Percentiles rank a stretch among this genome's conserved stretches.
Evolutionary conservation across 2,329 filamentous ascomycete genomes (phyloP).

Genomic region (Scytalidium sp.): DNA sequence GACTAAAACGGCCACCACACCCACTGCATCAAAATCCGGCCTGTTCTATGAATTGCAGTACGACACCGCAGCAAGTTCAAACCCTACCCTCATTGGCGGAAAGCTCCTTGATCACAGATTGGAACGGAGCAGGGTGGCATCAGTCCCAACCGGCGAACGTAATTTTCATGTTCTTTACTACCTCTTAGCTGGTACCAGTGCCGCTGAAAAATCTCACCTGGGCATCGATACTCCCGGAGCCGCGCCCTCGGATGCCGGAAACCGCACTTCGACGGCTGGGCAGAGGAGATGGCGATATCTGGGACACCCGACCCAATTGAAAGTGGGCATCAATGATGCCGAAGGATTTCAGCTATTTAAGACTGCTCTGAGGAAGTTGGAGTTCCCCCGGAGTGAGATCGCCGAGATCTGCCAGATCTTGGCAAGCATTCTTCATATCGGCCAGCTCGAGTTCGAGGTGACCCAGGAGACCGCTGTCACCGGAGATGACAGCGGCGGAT

Average conservation of each 20-base stretch:
- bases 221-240: slow-evolving; percentile 47
- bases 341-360: slow-evolving; percentile 98
- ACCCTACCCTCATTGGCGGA: slow-evolving; percentile 85
- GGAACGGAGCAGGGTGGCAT: slow-evolving; percentile 85
- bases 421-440: slow-evolving; percentile 93
- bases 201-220: slow-evolving; percentile 85
- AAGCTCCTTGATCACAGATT: slow-evolving; percentile 92
- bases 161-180: slow-evolving; percentile 98
- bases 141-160: slow-evolving; percentile 91
- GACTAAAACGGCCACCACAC: slow-evolving; percentile 93
- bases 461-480: slow-evolving; percentile 74
- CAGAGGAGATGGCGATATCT: slow-evolving; percentile 93
- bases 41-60: slow-evolving; percentile 97
- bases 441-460: slow-evolving; percentile 90
- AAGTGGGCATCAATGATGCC: slow-evolving; percentile 92
- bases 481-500: slow-evolving; percentile 91
- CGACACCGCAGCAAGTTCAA: slow-evolving; percentile 80
- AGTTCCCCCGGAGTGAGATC: slow-evolving; percentile 90
- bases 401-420: slow-evolving; percentile 96
- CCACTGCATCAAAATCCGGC: slow-evolving; percentile 92
- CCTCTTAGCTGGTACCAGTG: slow-evolving; percentile 85
- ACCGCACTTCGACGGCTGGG: slow-evolving; percentile 43
- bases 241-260: slow-evolving; percentile 43
- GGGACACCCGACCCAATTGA: slow-evolving; percentile 93
- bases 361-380: slow-evolving; percentile 87